Evolutionary conservation across 2,329 filamentous ascomycete genomes (phyloP).

Genomic region (Tolypocladium ophioglossoides): DNA sequence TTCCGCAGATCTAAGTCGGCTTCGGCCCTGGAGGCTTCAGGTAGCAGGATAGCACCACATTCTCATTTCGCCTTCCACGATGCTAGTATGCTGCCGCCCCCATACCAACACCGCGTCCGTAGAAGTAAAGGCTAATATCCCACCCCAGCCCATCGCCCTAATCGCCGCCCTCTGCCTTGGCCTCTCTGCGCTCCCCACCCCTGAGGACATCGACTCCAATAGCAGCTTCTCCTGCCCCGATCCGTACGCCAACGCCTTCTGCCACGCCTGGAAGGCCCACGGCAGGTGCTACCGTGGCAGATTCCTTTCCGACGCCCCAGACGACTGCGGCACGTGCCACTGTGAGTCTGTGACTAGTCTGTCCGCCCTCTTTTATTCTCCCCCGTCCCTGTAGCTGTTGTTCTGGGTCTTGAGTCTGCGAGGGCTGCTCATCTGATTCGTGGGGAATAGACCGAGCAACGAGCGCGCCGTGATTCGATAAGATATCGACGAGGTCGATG

Average conservation of each 20-base stretch:
- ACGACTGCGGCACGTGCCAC: constrained; percentile 5
- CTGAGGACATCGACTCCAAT: constrained; percentile 3
- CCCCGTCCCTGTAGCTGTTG: too few species aligned
- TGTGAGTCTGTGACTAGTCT: constrained; percentile 1
- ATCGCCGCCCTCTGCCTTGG: constrained; percentile 1
- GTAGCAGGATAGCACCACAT: too few species aligned
- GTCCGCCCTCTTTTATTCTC: neutral
- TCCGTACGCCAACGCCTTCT: constrained; percentile 7
- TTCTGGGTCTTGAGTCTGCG: too few species aligned
- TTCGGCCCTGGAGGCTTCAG: too few species aligned
- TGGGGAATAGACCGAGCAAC: neutral
- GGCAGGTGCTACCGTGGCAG: constrained; percentile 7
- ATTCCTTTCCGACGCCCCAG: constrained; percentile 7
- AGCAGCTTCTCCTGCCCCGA: constrained; percentile 8
- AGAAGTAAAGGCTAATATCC: too few species aligned
- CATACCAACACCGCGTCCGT: too few species aligned
- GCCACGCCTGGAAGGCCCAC: constrained; percentile 10
- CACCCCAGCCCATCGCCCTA: neutral
- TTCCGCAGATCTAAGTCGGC: too few species aligned
- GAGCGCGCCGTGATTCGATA: neutral
- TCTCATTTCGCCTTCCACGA: too few species aligned
- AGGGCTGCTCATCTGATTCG: neutral
- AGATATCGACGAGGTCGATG: neutral
- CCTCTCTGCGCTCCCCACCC: constrained; percentile 3
- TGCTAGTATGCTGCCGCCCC: too few species aligned